Evolutionary conservation across 257 asterid species (phyloP).

Genomic region (Nicotiana noctiflora): DNA sequence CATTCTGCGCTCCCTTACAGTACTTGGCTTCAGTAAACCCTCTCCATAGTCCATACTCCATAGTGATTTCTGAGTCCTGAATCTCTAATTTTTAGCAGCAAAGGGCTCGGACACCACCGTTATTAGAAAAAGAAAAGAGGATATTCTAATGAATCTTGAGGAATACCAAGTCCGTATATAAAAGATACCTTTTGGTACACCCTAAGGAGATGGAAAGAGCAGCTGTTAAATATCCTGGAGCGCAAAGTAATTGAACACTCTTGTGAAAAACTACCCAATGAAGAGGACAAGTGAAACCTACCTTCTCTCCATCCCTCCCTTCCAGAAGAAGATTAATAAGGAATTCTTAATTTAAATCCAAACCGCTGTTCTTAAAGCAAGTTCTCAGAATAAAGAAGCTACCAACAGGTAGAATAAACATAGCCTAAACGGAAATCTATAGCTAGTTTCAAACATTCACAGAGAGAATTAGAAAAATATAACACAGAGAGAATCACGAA

Average conservation of each 20-base stretch:
- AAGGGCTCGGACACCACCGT: too few species aligned
- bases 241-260: not conserved
- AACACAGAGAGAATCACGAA: not conserved
- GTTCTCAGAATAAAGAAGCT: not conserved
- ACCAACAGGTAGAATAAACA: constrained; percentile 6
- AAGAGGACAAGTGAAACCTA: not conserved
- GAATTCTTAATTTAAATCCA: not conserved
- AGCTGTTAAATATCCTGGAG: not conserved
- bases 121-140: not conserved
- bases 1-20: too few species aligned
- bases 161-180: not conserved
- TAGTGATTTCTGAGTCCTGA: too few species aligned
- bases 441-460: not conserved
- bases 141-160: not conserved
- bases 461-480: not conserved
- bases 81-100: too few species aligned
- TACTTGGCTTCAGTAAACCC: too few species aligned
- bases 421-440: not conserved
- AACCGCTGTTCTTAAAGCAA: not conserved
- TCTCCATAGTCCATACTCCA: too few species aligned
- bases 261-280: not conserved
- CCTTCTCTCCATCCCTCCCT: not conserved
- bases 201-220: not conserved
- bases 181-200: not conserved
- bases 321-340: not conserved